Percentiles rank a stretch among this genome's conserved stretches.
Conservation (phyloP, 2,329 filamentous ascomycete species). For the Fusarium sp. region DNA sequence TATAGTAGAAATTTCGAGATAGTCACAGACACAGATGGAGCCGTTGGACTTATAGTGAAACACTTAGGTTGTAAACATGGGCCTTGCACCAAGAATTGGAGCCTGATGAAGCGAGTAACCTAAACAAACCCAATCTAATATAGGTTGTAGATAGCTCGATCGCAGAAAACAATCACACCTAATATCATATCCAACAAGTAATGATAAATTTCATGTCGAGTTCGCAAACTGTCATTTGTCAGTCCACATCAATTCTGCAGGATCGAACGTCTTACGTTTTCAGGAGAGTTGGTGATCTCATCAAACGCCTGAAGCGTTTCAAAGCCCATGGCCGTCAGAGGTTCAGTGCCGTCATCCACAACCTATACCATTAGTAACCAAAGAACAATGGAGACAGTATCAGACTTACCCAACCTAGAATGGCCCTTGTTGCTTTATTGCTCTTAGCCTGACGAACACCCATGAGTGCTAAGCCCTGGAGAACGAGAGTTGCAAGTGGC, state of each 20-base stretch:
- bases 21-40: no score
- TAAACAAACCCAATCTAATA: neutral
- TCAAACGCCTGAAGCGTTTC: constrained; percentile 82
- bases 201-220: constrained; percentile 6
- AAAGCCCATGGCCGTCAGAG: constrained; percentile 82
- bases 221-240: constrained; percentile 26
- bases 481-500: constrained; percentile 74
- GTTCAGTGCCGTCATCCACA: constrained; percentile 76
- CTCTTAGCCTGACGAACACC: constrained; percentile 85
- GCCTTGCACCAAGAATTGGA: neutral
- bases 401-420: constrained; percentile 80
- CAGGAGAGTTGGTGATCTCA: constrained; percentile 75
- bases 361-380: constrained; percentile 60
- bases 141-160: neutral
- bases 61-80: no score
- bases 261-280: constrained; percentile 54
- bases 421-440: constrained; percentile 76
- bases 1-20: no score
- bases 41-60: no score
- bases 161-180: neutral
- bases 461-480: constrained; percentile 82
- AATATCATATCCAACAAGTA: neutral
- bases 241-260: neutral
- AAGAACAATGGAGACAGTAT: no score
- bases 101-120: neutral